phyloP scores from a whole-genome alignment of 768 basidiomycete genomes.

The Leccinum obscurum region DNA sequence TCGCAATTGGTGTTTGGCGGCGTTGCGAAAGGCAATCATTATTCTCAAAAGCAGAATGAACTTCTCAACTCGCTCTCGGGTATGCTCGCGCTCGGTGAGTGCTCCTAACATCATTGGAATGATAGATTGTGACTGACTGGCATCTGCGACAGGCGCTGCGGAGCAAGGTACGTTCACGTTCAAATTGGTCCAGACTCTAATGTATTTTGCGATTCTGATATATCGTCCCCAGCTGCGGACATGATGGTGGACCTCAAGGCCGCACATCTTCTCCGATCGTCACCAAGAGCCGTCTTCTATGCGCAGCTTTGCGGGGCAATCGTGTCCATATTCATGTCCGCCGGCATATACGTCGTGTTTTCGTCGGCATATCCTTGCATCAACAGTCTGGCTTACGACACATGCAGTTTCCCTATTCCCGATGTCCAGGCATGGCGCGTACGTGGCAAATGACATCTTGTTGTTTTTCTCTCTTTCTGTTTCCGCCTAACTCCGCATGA shows the following conservation, averaged over 20 bases:
- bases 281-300: background rate
- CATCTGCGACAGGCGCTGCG: background rate
- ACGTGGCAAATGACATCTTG: background rate
- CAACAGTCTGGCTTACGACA: background rate
- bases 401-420: conserved; percentile 8
- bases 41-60: conserved; percentile 1
- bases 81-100: background rate
- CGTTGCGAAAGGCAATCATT: background rate
- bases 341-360: conserved; percentile 2
- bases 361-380: conserved; percentile 3
- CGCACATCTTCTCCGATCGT: conserved; percentile 4
- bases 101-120: background rate
- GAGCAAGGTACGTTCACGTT: background rate
- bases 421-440: conserved; percentile 5
- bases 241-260: conserved; percentile 1
- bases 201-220: background rate
- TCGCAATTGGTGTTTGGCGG: conserved; percentile 2
- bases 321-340: conserved; percentile 6
- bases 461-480: background rate
- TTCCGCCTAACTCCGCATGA: background rate
- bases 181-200: background rate
- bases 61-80: background rate
- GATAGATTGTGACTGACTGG: background rate
- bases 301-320: background rate
- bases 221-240: background rate